These are phyloP conservation scores for Aureobasidium mangrovei DNA, from an alignment of 2,329 filamentous ascomycete species.

Conservation along the genomic window DNA sequence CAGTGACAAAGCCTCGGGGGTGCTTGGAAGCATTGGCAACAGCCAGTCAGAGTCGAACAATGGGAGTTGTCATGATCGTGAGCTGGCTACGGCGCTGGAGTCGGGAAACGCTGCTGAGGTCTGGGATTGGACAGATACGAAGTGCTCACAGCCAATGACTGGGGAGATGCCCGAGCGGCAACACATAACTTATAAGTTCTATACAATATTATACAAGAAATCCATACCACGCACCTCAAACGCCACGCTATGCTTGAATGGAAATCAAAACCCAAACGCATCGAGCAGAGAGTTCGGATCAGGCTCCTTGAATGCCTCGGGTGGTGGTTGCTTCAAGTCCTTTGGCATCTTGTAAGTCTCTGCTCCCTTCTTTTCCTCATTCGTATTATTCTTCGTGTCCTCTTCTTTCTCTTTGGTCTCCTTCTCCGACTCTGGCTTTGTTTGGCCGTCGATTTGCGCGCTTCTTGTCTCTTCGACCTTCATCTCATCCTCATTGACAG, in stretches of 20 bases:
- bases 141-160: too few species aligned
- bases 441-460: not conserved
- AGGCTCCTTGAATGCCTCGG: conserved; percentile 85
- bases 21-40: too few species aligned
- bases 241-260: not conserved
- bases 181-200: too few species aligned
- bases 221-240: not conserved
- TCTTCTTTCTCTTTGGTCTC: conserved; percentile 24
- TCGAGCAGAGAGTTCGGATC: conserved; percentile 81
- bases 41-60: too few species aligned
- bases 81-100: too few species aligned
- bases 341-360: conserved; percentile 14
- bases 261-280: conserved; percentile 76
- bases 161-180: too few species aligned
- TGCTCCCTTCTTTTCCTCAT: conserved; percentile 33
- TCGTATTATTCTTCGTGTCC: conserved; percentile 20
- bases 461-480: not conserved
- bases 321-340: conserved; percentile 46
- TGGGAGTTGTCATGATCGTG: too few species aligned
- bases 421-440: not conserved
- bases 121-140: too few species aligned
- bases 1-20: too few species aligned
- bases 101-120: too few species aligned
- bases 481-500: not conserved
- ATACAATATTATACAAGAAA: too few species aligned